Evolutionary conservation across 306 rosid genomes (phyloP), one percentile per base, ranked within the genome.

Genomic region (Glycine tomentella): DNA sequence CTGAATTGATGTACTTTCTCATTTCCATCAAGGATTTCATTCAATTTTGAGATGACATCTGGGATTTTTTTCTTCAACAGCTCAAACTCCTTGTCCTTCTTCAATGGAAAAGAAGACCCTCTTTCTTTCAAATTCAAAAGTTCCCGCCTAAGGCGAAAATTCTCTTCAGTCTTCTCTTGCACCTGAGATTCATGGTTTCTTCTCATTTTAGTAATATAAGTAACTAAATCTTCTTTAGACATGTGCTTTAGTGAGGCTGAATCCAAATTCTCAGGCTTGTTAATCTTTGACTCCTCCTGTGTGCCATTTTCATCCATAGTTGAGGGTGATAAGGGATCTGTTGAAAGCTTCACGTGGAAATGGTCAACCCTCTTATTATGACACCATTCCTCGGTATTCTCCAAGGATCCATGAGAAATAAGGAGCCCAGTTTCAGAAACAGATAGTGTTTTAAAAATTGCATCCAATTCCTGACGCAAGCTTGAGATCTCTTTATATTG

Each of bases 141-240:
- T 66, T 88, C 91, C 75, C 97, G 62, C 87, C 42, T 92, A 36
- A 90, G 91, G 75, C 79, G 80, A 81, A 90, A 80, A 74, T 67
- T 79, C 69, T 89, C 87, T 86, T 96, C 99, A 31, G 90, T 93
- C 67, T 82, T 66, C 84, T 83, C 82, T 6, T 80, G 97, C 86
- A 92, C 90, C 69, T 89, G 77, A 53, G 90, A 89, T 76, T 96
- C 99, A 36, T 96, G 98, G 67, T 90, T 85, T 87, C 98, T 90
- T 89, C 85, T 92, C 93, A 90, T 85, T 63, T 83, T 88, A 69
- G 91, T 88, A 84, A 96, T 88, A 77, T 87, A 74, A 46, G 40
- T 40, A 42, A 87, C 59, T 87, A 93, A 77, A 42, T 89, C 90
- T 20, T 92, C 93, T 80, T 6, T 85, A 3, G 78, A 12, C 92